These are phyloP conservation scores for Fagopyrum esculentum DNA, from an alignment of 148 eudicot genomes.

Conservation along the genomic window DNA sequence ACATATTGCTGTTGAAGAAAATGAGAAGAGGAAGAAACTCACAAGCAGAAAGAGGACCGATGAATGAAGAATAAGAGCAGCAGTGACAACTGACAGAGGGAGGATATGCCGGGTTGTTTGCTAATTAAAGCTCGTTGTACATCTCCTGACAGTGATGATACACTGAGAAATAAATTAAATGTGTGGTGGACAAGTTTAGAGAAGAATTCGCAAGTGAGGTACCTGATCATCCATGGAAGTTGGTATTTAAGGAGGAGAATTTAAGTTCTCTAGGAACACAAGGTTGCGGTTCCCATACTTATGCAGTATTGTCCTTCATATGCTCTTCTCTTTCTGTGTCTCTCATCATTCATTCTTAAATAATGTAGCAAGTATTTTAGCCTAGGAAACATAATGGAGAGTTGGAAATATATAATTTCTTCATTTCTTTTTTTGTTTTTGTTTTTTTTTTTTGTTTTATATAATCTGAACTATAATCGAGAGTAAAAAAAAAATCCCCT, in stretches of 20 bases:
- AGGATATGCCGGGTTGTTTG: neutral
- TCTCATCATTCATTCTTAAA: slow-evolving; percentile 10
- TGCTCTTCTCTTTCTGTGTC: slow-evolving; percentile 14
- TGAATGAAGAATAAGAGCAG: neutral
- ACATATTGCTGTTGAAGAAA: neutral
- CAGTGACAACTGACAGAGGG: neutral
- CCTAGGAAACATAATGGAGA: neutral
- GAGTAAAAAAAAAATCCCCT: neutral
- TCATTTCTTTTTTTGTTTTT: neutral
- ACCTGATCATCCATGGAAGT: neutral
- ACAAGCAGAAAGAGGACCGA: neutral
- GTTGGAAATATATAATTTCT: neutral
- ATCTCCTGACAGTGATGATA: neutral
- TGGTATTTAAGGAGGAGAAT: neutral
- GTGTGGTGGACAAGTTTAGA: neutral
- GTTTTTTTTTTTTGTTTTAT: too few relatives aligned
- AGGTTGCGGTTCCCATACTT: slow-evolving; percentile 15
- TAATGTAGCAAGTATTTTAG: neutral
- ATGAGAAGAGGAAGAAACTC: neutral
- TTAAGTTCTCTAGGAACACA: neutral
- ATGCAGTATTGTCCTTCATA: slow-evolving; percentile 23
- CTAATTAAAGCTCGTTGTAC: neutral
- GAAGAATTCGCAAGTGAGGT: neutral
- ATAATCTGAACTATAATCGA: too few relatives aligned
- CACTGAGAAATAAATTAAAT: slow-evolving; percentile 5